phyloP scores from a whole-genome alignment of 202 grass and related monocot species.

The Elaeis oleifera region DNA sequence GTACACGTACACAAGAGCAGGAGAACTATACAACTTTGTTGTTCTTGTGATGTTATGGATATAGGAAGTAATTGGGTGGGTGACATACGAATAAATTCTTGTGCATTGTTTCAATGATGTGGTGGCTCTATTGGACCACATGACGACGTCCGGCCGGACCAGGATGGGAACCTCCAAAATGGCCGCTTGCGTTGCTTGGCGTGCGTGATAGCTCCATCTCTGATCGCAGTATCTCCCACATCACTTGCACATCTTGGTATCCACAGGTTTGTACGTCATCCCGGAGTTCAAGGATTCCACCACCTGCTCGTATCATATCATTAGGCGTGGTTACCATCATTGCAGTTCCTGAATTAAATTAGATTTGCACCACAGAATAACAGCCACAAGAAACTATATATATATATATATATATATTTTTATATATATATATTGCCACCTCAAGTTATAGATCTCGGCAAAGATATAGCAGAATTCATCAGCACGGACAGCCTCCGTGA shows the following conservation, averaged over 20 bases:
- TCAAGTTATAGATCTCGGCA: too few species aligned
- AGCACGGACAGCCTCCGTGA: too few species aligned
- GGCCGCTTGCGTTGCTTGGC: constrained; percentile 35
- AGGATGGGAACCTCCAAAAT: constrained; percentile 47
- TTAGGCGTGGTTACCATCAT: not conserved
- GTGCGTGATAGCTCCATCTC: constrained; percentile 33
- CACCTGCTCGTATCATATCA: constrained; percentile 29
- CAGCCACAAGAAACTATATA: not conserved
- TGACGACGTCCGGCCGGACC: constrained; percentile 32
- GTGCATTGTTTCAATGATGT: too few species aligned
- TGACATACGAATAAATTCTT: too few species aligned
- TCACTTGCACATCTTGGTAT: constrained; percentile 93
- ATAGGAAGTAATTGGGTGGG: too few species aligned
- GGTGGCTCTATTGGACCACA: too few species aligned
- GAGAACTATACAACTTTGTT: too few species aligned
- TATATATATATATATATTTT: too few species aligned
- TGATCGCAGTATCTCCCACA: constrained; percentile 85
- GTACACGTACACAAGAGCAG: too few species aligned
- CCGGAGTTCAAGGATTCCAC: constrained; percentile 61
- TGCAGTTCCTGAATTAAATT: not conserved
- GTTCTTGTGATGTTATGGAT: too few species aligned
- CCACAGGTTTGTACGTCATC: constrained; percentile 93
- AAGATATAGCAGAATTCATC: too few species aligned
- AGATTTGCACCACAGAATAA: not conserved
- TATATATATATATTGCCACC: too few species aligned